phyloP scores from a whole-genome alignment of 805 yeast genomes.

The Jamesozyma jinghongensis region DNA sequence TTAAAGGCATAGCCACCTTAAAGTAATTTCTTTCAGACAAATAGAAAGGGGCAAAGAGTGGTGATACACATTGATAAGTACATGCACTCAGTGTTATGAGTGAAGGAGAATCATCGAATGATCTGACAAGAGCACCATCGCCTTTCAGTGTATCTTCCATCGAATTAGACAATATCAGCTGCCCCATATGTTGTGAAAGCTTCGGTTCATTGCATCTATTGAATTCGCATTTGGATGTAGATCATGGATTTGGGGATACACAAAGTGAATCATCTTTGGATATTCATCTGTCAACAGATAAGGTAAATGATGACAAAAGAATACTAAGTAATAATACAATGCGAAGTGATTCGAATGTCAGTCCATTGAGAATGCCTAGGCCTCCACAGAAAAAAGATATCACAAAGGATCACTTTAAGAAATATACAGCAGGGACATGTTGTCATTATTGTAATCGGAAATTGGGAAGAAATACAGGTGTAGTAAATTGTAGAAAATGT shows the following conservation, averaged over 20 bases:
- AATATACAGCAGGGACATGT: conserved; percentile 10
- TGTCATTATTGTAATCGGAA: conserved; percentile 37
- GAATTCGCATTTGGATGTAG: conserved; percentile 64
- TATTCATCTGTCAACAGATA: no score
- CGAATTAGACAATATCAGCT: conserved; percentile 19
- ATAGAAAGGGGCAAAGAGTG: no score
- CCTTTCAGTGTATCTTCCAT: background rate
- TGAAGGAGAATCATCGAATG: background rate
- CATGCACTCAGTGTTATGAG: background rate
- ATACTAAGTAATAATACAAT: background rate
- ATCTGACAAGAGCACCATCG: no score
- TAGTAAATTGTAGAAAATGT: conserved; percentile 66
- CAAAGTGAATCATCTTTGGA: no score
- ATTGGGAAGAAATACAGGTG: conserved; percentile 41
- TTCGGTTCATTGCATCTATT: conserved; percentile 48
- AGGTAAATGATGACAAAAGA: background rate
- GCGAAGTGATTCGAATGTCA: no score
- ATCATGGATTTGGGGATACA: conserved; percentile 37
- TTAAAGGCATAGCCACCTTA: no score
- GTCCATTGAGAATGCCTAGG: no score
- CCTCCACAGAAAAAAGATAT: background rate
- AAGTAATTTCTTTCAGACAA: no score
- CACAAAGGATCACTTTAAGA: conserved; percentile 31
- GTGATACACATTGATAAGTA: no score
- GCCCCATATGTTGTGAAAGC: conserved; percentile 63